A percentile compares a stretch with the other conserved stretches of the same genome.
Evolutionary conservation across 305 asterid genomes (phyloP).

Genomic region (Fraxinus velutina): DNA sequence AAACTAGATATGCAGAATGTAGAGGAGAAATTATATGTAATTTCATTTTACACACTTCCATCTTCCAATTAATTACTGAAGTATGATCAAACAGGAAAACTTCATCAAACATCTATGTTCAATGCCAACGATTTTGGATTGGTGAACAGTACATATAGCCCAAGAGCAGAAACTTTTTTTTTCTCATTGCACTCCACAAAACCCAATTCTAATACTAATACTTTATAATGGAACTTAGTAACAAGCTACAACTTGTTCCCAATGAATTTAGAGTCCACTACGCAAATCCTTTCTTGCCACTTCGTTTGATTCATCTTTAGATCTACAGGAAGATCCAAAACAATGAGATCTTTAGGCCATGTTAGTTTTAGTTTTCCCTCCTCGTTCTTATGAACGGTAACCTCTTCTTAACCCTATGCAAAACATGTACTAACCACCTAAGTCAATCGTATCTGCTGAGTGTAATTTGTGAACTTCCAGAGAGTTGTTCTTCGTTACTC

Average conservation of each 20-base stretch:
- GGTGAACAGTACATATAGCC: neutral
- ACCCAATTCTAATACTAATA: neutral
- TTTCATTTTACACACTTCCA: neutral
- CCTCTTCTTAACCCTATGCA: neutral
- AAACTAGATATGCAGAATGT: neutral
- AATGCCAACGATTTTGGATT: neutral
- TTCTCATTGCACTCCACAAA: neutral
- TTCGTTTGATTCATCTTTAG: neutral
- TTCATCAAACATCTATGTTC: neutral
- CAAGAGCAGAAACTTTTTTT: neutral
- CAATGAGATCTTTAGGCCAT: neutral
- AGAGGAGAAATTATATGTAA: neutral
- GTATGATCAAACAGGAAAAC: neutral
- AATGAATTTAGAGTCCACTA: neutral
- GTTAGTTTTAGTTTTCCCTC: neutral
- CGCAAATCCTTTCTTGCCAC: neutral
- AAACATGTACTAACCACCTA: neutral
- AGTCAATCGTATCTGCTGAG: neutral
- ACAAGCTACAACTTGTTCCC: neutral
- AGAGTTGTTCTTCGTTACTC: neutral
- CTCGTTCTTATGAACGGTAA: neutral
- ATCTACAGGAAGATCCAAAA: neutral
- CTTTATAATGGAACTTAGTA: neutral
- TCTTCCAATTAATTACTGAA: neutral
- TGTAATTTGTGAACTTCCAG: neutral